These are phyloP conservation scores for Syncephalastrum sp. DNA, from an alignment of 371 early-diverging fungal species.

Conservation along the genomic window DNA sequence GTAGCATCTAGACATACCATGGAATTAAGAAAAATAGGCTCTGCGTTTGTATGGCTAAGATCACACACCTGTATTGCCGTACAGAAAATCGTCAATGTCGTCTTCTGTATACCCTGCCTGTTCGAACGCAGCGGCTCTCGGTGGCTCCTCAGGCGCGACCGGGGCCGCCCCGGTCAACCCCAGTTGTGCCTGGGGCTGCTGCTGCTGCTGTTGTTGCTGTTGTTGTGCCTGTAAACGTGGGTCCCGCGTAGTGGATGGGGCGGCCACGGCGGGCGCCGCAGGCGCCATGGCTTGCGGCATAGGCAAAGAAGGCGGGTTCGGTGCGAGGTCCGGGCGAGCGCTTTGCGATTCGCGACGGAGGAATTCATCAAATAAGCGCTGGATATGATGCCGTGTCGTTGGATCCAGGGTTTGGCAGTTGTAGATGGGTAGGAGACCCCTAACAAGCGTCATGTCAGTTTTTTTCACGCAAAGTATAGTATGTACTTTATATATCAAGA, in stretches of 20 bases:
- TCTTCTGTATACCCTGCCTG: conserved; percentile 9
- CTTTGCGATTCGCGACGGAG: conserved; percentile 9
- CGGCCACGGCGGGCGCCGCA: not conserved
- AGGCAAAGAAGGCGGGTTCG: conserved; percentile 10
- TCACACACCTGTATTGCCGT: conserved; percentile 28
- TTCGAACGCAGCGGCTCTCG: not conserved
- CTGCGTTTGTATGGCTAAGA: not conserved
- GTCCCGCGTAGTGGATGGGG: not conserved
- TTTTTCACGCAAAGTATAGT: too few relatives aligned
- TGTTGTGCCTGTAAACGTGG: not conserved
- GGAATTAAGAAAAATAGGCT: too few relatives aligned
- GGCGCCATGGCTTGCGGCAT: not conserved
- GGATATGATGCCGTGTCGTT: conserved; percentile 25
- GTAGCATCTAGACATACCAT: not conserved
- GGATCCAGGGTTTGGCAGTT: conserved; percentile 30
- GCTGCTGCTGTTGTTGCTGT: not conserved
- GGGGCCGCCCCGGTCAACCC: too few relatives aligned
- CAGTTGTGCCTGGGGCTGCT: too few relatives aligned
- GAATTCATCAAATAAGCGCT: conserved; percentile 29
- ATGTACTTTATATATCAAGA: too few relatives aligned
- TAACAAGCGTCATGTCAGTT: conserved; percentile 7
- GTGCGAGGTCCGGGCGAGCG: conserved; percentile 9
- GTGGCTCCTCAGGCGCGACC: not conserved
- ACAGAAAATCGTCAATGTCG: conserved; percentile 33
- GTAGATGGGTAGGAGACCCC: conserved; percentile 36